These are phyloP conservation scores for Pholiota microspora DNA, from an alignment of 768 basidiomycete species.

Conservation along the genomic window DNA sequence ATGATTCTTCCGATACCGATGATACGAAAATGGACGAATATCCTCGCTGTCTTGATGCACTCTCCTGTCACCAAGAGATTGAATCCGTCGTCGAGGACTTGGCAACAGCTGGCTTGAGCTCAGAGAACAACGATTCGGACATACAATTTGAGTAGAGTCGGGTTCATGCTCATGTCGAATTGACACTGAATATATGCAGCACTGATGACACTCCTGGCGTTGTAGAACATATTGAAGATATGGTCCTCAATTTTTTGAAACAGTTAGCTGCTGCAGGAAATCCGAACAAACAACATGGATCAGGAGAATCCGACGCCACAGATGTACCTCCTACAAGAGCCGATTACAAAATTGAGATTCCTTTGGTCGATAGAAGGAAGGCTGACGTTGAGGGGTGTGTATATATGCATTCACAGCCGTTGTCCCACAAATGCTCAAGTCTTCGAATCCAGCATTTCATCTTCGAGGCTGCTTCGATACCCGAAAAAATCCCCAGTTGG, in stretches of 20 bases:
- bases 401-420: slow-evolving; percentile 3
- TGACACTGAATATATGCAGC: neutral
- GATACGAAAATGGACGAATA: neutral
- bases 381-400: slow-evolving; percentile 24
- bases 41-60: neutral
- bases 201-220: slow-evolving; percentile 2
- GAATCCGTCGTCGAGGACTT: neutral
- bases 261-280: slow-evolving; percentile 29
- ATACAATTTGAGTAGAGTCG: neutral
- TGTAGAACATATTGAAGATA: slow-evolving; percentile 30
- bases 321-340: slow-evolving; percentile 2
- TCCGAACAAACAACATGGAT: slow-evolving; percentile 10
- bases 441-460: slow-evolving; percentile 11
- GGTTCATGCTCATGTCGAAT: no score
- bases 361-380: slow-evolving; percentile 34
- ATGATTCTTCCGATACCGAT: neutral
- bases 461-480: slow-evolving; percentile 27
- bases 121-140: neutral
- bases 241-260: slow-evolving; percentile 34
- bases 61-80: neutral
- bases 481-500: slow-evolving; percentile 34
- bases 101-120: neutral
- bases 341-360: slow-evolving; percentile 29
- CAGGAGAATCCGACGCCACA: slow-evolving; percentile 4
- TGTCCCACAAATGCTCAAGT: neutral